Evolutionary conservation across 495 filamentous ascomycete genomes (phyloP), one percentile per base, ranked within the genome.

Genomic region (Tuber microsphaerosporum): DNA sequence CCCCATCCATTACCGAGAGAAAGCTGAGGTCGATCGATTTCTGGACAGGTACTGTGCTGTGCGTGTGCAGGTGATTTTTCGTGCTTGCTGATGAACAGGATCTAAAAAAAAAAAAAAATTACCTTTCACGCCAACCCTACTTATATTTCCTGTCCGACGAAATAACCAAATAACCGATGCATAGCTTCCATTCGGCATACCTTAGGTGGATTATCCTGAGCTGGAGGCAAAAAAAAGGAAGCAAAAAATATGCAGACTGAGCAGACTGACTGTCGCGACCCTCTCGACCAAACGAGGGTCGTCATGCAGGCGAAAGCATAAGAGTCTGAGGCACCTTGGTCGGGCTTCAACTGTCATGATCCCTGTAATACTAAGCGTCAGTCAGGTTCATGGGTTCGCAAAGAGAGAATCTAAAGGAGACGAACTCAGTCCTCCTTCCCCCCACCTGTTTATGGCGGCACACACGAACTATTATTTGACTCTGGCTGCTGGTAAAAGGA

Each of bases 1-100:
- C 76, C 76, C 77, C 77, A 79, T 77, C 77, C 78, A 79, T 79
- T 79, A 79, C 77, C 77, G 77, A 79, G 77, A 79, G 76, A 77
- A 44, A 70, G 76, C 56, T 65, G 56, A 65, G 26, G 56, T 65
- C 56, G 26, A 65, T 65, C 31, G 56, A 65, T 65, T 65, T 31
- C 56, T 65, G 56, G 56, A 65, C 56, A 65, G 56, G 56, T 34
- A 65, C 48, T 12, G 9, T 10, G n/a, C 9, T n/a, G 48, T 56
- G 10, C 51, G 9, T 8, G 48, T 9, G 9, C 51, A 61, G 31
- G 26, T 34, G 56, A 65, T 65, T 65, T 65, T 65, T 65, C 31
- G 56, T 31, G 26, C 12, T 34, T 5, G 26, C 26, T 65, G 26
- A 19, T 65, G 76, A 77, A 73, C 73, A 77, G 70, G 77, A 79